Evolutionary conservation across 768 basidiomycete genomes (phyloP), one percentile per base, ranked within the genome.

Genomic region (Termitomyces sp.): DNA sequence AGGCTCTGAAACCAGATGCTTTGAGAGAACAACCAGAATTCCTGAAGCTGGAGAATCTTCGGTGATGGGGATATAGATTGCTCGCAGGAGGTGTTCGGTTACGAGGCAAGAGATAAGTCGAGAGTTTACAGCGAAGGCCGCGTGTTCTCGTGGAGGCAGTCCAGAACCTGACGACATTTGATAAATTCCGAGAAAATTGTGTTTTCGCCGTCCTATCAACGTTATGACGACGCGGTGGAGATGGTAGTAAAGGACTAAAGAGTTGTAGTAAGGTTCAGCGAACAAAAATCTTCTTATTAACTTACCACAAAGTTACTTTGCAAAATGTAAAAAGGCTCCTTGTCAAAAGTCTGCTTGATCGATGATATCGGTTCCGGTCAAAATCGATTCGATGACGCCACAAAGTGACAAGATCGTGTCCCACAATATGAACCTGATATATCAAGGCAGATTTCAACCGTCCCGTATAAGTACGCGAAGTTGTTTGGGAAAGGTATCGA

Each of bases 101-200:
- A 81, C 75, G 45, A 81, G 68, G 56, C 77, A 79, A 13, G 79
- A 75, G 13, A 81, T 57, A 49, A 81, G 73, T 43, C 79, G 76
- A 29, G 78, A 78, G 23, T 67, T 69, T 40, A 80, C 77, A 9
- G 79, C 77, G 56, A 80, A 79, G 5, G 68, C 66, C 23, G 79
- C 76, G 55, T 72, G 73, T 25, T 72, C 61, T 38, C 39, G 42
- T 31, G 74, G 75, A 40, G 66, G 61, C n/a, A 75, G 62, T 33
- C 60, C 60, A 32, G 64, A 72, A 20, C 70, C 71, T 27, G 73
- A 70, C 40, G 74, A 73, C 73, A 74, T 74, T 27, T 3, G 7
- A 58, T 56, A 52, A 46, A 2, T 49, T 55, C 43, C 35, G 22
- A 31, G 44, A 53, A 44, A 22, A 16, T 45, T 6, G 29, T 45